Evolutionary conservation across 495 filamentous ascomycete genomes (phyloP).

Genomic region (Aspergillus bertholletiae): DNA sequence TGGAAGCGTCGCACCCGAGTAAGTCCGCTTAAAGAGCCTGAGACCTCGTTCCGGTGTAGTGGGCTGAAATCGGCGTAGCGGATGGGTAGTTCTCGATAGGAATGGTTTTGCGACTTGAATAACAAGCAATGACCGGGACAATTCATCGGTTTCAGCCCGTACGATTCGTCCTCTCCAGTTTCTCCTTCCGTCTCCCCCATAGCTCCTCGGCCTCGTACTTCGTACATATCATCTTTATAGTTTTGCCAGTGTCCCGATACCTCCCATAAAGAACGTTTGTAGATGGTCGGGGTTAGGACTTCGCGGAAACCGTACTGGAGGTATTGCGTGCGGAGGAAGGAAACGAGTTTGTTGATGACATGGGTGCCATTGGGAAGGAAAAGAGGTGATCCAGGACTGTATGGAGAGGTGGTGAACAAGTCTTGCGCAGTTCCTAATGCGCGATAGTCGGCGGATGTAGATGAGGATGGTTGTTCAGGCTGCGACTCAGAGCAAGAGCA

Average conservation of each 20-base stretch:
- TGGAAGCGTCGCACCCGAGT: slow-evolving; percentile 91
- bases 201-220: slow-evolving; percentile 65
- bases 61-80: slow-evolving; percentile 93
- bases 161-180: slow-evolving; percentile 66
- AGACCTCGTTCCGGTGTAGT: slow-evolving; percentile 86
- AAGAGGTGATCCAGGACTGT: slow-evolving; percentile 85
- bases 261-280: slow-evolving; percentile 87
- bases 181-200: slow-evolving; percentile 43
- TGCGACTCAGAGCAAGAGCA: slow-evolving; percentile 39
- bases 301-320: slow-evolving; percentile 84
- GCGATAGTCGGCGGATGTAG: slow-evolving; percentile 60
- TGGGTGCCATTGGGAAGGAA: slow-evolving; percentile 83
- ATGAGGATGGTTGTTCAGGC: slow-evolving; percentile 5
- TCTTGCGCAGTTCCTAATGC: slow-evolving; percentile 65
- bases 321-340: slow-evolving; percentile 86
- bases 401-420: slow-evolving; percentile 72
- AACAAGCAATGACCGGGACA: slow-evolving; percentile 93
- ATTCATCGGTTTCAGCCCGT: slow-evolving; percentile 95
- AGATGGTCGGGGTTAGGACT: slow-evolving; percentile 90
- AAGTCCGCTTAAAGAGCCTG: slow-evolving; percentile 79
- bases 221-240: slow-evolving; percentile 94
- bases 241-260: slow-evolving; percentile 90
- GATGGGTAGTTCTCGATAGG: slow-evolving; percentile 80
- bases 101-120: slow-evolving; percentile 67
- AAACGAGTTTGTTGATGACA: slow-evolving; percentile 81